Evolutionary conservation across 2,329 filamentous ascomycete species (phyloP), one percentile per base, ranked within the genome.

Genomic region (Epichloe gansuensis): DNA sequence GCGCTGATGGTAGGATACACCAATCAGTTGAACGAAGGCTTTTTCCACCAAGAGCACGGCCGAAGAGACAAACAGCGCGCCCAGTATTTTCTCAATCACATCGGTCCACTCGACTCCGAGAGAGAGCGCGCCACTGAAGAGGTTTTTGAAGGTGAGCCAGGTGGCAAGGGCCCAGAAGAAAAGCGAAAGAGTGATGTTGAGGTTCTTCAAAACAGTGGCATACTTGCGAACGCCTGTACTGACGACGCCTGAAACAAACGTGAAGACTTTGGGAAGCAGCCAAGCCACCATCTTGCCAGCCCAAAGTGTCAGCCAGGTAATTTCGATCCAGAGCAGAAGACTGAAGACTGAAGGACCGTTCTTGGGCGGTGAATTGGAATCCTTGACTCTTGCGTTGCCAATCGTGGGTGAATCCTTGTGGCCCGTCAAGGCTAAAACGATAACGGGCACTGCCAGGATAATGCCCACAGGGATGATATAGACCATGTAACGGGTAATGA

Each of bases 1-100:
- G 59, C 88, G 83, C 62, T 88, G 83, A 66, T 93, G 88, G 65
- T 93, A 93, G 55, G 85, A 85, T 66, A 93, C 86, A 63, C 85
- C 88, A 65, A 93, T 90, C 55, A 91, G 75, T 67, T 91, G 88
- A 37, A 93, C 83, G 57, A 91, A 75, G 54, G 84, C 74, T 68
- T 88, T 89, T 68, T 93, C 87, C n/a, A 72, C 81, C 15, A 91
- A 76, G 55, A 88, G 82, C 17, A 91, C 77, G 48, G 85, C 75
- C 0, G 84, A 80, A 9, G 82, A 85, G 42, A 86, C 78, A 46
- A 90, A 78, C 34, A 79, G 69, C 2, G 86, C 83, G 23, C 78
- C 80, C 5, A 91, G 72, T 15, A 91, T 74, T 48, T 78, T 80
- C 57, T 78, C 77, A 59, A 91, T 67, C 45, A 74, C 74, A n/a